A percentile compares a stretch with the other conserved stretches of the same genome.
Evolutionary conservation across 2,329 filamentous ascomycete species (phyloP).

Genomic region (Aurifilum marmelostoma): DNA sequence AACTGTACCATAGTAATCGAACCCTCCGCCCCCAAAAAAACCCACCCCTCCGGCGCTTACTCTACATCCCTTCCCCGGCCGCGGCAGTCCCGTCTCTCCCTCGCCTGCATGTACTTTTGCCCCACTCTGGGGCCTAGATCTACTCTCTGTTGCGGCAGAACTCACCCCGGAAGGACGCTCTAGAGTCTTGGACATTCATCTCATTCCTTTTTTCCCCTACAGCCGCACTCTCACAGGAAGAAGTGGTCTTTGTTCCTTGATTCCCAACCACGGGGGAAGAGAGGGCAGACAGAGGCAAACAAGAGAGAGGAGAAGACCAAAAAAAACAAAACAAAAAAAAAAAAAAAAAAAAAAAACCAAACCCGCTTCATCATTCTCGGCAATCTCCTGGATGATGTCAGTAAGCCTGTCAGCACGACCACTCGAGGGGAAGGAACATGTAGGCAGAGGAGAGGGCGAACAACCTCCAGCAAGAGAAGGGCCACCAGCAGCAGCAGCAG

Average conservation of each 20-base stretch:
- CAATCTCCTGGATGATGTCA: neutral
- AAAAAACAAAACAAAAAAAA: no score
- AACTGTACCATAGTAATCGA: no score
- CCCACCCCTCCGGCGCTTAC: neutral
- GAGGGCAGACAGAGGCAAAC: no score
- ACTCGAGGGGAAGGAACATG: neutral
- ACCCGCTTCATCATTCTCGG: no score
- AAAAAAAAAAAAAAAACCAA: no score
- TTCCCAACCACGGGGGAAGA: neutral
- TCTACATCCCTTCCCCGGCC: no score
- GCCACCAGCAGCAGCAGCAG: no score
- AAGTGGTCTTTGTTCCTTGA: neutral
- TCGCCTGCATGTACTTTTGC: neutral
- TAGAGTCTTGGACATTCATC: neutral
- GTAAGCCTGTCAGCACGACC: neutral
- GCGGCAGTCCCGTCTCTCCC: neutral
- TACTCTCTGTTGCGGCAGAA: no score
- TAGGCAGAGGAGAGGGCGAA: neutral
- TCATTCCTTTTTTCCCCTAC: neutral
- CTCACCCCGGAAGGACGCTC: neutral
- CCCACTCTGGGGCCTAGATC: no score
- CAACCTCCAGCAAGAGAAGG: no score
- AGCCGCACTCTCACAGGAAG: neutral
- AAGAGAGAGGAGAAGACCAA: neutral
- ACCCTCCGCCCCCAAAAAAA: no score